Conservation (phyloP, 2,329 filamentous ascomycete species). For the Teratosphaeria epicoccoides region DNA sequence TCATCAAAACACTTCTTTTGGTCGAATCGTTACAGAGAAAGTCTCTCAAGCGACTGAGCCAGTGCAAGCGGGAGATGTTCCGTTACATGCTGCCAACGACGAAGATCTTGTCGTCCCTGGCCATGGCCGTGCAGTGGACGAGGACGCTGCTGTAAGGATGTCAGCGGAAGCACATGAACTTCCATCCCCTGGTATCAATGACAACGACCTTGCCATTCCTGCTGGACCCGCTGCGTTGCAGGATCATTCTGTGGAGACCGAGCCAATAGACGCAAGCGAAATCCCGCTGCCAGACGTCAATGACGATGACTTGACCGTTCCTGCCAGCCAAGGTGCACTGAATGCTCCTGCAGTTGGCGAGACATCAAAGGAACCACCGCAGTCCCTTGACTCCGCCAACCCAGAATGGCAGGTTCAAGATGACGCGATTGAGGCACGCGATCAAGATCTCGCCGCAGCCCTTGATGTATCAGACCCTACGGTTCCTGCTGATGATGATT, state of each 20-base stretch:
- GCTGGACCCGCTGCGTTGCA: background rate
- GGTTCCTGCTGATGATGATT: constrained; percentile 1
- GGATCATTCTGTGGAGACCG: background rate
- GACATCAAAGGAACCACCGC: background rate
- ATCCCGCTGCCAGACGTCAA: background rate
- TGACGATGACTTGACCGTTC: background rate
- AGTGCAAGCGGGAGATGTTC: too few relatives aligned
- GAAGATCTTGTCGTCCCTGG: too few relatives aligned
- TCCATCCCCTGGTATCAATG: background rate
- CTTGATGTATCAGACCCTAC: background rate
- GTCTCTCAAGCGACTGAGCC: too few relatives aligned
- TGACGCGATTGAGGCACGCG: background rate
- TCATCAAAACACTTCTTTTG: background rate
- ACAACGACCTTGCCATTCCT: background rate
- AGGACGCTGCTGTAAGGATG: background rate
- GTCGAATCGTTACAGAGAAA: background rate
- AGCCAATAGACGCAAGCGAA: background rate
- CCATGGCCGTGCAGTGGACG: background rate
- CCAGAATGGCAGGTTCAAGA: background rate
- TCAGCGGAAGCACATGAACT: background rate
- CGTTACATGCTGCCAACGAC: too few relatives aligned
- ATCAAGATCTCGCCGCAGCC: background rate
- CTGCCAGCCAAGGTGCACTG: background rate
- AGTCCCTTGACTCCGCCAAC: background rate
- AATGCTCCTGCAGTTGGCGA: too few relatives aligned